phyloP scores from a whole-genome alignment of 2,329 filamentous ascomycete genomes.

The Cytospora paraplurivora region DNA sequence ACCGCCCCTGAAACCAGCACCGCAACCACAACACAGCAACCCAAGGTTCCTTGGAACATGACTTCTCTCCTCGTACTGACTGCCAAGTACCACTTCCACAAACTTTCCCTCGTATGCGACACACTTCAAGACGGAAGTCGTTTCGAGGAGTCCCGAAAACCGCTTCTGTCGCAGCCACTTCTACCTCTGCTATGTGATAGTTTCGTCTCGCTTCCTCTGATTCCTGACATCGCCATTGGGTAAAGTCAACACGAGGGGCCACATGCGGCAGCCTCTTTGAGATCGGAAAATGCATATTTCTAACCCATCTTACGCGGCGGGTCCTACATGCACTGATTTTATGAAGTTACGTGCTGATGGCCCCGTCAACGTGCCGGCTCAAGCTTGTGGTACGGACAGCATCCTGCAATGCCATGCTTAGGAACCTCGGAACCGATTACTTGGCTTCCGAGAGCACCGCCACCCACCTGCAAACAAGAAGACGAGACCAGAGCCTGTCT shows the following conservation, averaged over 20 bases:
- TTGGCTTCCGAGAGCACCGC: conserved; percentile 8
- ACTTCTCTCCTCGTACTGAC: background rate
- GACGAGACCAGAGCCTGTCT: conserved; percentile 8
- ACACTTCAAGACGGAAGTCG: background rate
- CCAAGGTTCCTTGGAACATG: background rate
- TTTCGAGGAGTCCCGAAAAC: background rate
- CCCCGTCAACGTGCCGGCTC: no score
- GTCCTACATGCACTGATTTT: no score
- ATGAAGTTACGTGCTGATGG: no score
- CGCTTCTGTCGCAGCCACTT: conserved; percentile 1
- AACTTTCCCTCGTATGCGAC: background rate
- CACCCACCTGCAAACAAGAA: background rate
- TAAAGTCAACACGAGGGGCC: background rate
- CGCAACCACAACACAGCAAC: background rate
- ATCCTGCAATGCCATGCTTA: no score
- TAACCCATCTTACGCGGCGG: no score
- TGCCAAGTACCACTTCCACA: background rate
- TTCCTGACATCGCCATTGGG: background rate
- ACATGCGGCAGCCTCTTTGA: background rate
- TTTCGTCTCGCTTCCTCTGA: background rate
- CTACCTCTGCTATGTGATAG: background rate
- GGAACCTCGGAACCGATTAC: conserved; percentile 3
- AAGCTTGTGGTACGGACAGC: no score
- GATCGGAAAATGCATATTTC: background rate
- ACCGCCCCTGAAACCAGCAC: background rate